phyloP scores from a whole-genome alignment of 2,329 filamentous ascomycete species.

The Verticillium klebahnii region DNA sequence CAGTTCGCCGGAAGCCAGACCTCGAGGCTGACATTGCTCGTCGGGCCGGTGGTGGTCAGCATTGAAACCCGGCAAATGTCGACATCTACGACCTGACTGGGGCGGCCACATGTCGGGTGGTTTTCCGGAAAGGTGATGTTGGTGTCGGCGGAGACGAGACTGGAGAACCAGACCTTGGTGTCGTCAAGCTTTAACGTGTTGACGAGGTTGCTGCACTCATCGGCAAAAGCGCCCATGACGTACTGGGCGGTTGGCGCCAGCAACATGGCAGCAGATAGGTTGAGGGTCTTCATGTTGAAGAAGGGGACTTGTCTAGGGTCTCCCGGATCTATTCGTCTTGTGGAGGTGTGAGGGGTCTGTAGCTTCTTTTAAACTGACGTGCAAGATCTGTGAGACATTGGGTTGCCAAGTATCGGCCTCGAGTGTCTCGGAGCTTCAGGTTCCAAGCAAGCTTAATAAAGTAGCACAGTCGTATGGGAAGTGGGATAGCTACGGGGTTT shows the following conservation, averaged over 20 bases:
- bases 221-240: conserved; percentile 7
- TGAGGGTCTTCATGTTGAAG: conserved; percentile 9
- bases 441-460: too few relatives aligned
- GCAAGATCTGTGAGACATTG: not conserved
- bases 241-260: conserved; percentile 6
- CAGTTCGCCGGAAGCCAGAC: conserved; percentile 42
- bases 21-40: conserved; percentile 39
- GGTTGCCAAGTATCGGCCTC: not conserved
- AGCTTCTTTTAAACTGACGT: conserved; percentile 1
- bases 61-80: conserved; percentile 24
- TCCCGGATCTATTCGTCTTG: not conserved
- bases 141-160: conserved; percentile 31
- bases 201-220: conserved; percentile 19
- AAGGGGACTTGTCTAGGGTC: not conserved
- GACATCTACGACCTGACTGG: conserved; percentile 14
- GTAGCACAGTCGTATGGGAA: too few relatives aligned
- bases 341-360: not conserved
- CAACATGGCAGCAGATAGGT: conserved; percentile 6
- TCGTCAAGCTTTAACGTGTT: conserved; percentile 23
- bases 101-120: conserved; percentile 28
- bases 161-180: conserved; percentile 28
- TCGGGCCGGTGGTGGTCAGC: conserved; percentile 28
- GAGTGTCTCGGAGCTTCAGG: not conserved
- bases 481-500: too few relatives aligned
- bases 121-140: conserved; percentile 31